These are phyloP conservation scores for Macrophomina pseudophaseolina DNA, from an alignment of 2,329 filamentous ascomycete species.

Conservation along the genomic window DNA sequence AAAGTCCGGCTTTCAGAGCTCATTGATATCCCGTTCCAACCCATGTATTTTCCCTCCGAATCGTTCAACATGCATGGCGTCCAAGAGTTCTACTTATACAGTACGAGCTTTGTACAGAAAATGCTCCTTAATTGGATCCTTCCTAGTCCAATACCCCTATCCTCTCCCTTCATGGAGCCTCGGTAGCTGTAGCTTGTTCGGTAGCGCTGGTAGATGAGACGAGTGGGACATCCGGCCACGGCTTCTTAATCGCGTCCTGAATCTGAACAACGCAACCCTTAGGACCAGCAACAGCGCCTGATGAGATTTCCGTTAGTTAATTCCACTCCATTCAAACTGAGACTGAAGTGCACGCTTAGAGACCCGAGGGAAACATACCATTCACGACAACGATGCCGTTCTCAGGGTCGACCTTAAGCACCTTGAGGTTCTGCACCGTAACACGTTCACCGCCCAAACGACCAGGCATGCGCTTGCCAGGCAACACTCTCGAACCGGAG, in stretches of 20 bases:
- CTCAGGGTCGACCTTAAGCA: constrained; percentile 84
- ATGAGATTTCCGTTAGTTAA: neutral
- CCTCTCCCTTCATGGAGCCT: constrained; percentile 18
- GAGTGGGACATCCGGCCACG: constrained; percentile 58
- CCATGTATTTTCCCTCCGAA: neutral
- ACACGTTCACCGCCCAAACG: constrained; percentile 90
- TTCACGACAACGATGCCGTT: constrained; percentile 88
- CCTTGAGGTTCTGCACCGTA: constrained; percentile 88
- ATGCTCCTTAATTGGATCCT: neutral
- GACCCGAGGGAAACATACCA: constrained; percentile 56
- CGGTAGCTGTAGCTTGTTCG: constrained; percentile 9
- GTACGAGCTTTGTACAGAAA: neutral
- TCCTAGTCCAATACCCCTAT: neutral
- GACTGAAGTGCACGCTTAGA: neutral
- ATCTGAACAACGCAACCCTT: constrained; percentile 85
- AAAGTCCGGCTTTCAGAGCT: too few relatives aligned
- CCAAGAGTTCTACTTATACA: constrained; percentile 1
- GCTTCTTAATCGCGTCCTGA: constrained; percentile 90
- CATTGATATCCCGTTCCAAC: neutral
- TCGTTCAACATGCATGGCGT: neutral
- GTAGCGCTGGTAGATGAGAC: neutral
- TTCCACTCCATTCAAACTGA: too few relatives aligned
- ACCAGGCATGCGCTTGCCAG: constrained; percentile 97
- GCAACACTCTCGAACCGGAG: constrained; percentile 86
- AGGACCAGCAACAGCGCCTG: constrained; percentile 79